These are phyloP conservation scores for Hamamelis virginiana DNA, from an alignment of 164 flowering plant genomes.

Conservation along the genomic window DNA sequence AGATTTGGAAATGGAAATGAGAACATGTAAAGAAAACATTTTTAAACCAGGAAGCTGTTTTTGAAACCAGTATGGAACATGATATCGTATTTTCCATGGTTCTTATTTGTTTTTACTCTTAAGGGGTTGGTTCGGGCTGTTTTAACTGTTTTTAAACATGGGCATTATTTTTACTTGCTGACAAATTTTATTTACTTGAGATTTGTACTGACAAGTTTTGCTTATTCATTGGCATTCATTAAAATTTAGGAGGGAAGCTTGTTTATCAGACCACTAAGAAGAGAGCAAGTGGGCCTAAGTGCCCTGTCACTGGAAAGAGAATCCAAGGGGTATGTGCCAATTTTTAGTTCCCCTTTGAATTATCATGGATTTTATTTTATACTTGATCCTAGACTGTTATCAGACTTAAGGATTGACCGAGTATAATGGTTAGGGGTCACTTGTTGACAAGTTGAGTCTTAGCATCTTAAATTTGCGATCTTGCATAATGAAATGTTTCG, in stretches of 20 bases:
- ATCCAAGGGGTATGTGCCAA: conserved; percentile 49
- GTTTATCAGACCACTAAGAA: conserved; percentile 49
- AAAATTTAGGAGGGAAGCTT: conserved; percentile 40
- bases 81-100: too few species aligned
- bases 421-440: background rate
- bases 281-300: conserved; percentile 57
- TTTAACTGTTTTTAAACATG: too few species aligned
- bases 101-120: too few species aligned
- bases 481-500: too few species aligned
- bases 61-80: too few species aligned
- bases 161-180: too few species aligned
- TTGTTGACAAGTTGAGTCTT: background rate
- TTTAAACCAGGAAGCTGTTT: too few species aligned
- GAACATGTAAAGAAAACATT: too few species aligned
- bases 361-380: background rate
- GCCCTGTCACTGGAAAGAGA: conserved; percentile 66
- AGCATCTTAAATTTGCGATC: too few species aligned
- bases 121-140: too few species aligned
- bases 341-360: background rate
- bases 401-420: background rate
- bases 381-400: too few species aligned
- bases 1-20: too few species aligned
- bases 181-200: background rate
- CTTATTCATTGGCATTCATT: background rate
- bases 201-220: background rate